Base-by-base conservation (phyloP, 345 rosid species). In the Arabidopsis suecica region DNA sequence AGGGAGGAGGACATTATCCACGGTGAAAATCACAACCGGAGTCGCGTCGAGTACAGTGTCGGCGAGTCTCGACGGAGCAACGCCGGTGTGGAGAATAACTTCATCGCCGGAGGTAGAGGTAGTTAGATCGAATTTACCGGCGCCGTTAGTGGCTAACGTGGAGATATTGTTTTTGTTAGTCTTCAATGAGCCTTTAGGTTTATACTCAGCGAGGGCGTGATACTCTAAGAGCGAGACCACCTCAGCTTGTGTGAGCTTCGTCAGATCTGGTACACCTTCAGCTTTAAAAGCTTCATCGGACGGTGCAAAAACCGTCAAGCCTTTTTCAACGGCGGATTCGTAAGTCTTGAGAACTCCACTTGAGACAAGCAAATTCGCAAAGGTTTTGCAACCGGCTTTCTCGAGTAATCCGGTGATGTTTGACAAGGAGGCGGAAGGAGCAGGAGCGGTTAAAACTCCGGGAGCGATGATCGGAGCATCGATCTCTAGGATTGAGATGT, bases 301-400 rank as follows among this genome's bases (percentile, higher is more conserved):
- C 37, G 99, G 97, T 16, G 97, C 97, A 47, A 95, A 95, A 18
- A 92, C 44, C 3, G 96, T 95, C 81, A 92, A 81, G 2, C 99
- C 97, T 53, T 92, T 89, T 2, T 79, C 86, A 4, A 81, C 11
- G 11, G 91, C 84, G 1, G 96, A 63, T 84, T 86, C 82, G 45
- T 82, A 95, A 22, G 84, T 87, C 82, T 92, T 90, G 51, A 91
- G 68, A 20, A 92, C 97, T 11, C 99, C 99, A 34, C 88, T 95
- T 1, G 86, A 57, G 2, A 50, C 63, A 7, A 95, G 84, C 61
- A 90, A 75, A 57, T 72, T 18, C 4, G 96, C 97, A 42, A 92
- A 92, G 2, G 92, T 92, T 77, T 89, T 92, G 72, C 94, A 89
- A 3, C 97, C 97, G 28, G 94, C 96, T 68, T 95, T 95, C 60